These are phyloP conservation scores for Lenzites betulinus DNA, from an alignment of 768 basidiomycete species.

Conservation along the genomic window DNA sequence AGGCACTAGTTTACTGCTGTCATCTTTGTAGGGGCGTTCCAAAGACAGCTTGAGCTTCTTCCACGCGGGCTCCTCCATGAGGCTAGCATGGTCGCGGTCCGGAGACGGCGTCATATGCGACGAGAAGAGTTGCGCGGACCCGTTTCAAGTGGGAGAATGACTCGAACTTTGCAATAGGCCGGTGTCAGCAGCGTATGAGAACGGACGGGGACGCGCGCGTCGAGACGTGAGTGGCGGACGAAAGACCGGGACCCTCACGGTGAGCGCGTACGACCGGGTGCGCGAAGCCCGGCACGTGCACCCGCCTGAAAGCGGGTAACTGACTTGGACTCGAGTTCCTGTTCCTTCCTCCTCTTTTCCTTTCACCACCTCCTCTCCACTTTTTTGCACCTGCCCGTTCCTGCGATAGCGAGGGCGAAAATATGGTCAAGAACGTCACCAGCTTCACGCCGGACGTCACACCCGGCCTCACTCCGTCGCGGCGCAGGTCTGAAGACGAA, in stretches of 20 bases:
- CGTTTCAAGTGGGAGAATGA: background rate
- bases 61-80: slow-evolving; percentile 44
- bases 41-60: slow-evolving; percentile 67
- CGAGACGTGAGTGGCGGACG: background rate
- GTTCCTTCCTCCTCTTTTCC: background rate
- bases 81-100: background rate
- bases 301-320: slow-evolving; percentile 1
- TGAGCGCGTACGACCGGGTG: slow-evolving; percentile 8
- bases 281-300: slow-evolving; percentile 7
- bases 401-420: background rate
- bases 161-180: background rate
- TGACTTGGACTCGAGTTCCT: background rate
- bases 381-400: background rate
- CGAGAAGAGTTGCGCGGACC: background rate
- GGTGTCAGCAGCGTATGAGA: background rate
- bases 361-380: background rate
- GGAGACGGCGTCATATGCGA: background rate
- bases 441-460: slow-evolving; percentile 20
- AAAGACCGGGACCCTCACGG: background rate
- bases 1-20: slow-evolving; percentile 63
- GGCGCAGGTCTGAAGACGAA: slow-evolving; percentile 69
- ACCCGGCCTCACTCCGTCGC: slow-evolving; percentile 46
- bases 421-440: slow-evolving; percentile 21
- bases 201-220: background rate
- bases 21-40: slow-evolving; percentile 82